Evolutionary conservation across 164 flowering plant genomes (phyloP), one percentile per base, ranked within the genome.

Genomic region (Annona cherimola): DNA sequence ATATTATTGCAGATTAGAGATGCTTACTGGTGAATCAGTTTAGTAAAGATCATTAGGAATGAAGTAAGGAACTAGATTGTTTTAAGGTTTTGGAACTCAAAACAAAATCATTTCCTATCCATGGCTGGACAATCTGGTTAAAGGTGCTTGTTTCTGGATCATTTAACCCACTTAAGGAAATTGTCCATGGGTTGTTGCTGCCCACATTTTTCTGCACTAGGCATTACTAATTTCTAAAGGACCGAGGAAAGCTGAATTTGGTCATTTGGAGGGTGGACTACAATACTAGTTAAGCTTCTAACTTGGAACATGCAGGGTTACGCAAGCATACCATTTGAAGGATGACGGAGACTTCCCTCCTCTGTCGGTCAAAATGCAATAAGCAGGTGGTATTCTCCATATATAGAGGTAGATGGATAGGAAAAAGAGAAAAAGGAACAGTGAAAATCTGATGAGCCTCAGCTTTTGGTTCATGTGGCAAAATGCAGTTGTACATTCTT

Each of bases 331-430:
- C 74, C 85, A 67, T 66, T 78, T 89, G 63, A 89, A 86, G 79
- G 86, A 89, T 69, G 88, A 88, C 64, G 86, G 79, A 11, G 93
- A 89, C 69, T 89, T 89, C 80, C 92, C 93, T 3, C 91, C 57
- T 50, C 14, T 50, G 57, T 50, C 57, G 4, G 45, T 41, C 46
- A 64, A 69, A 72, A 26, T 45, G 14, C 40, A 5, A 42, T 46
- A 50, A 2, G 57, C 26, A 45, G 67, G 69, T 11, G 40, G 54
- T 12, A 9, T 43, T 5, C 18, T 18, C 20, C 20, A 61, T 35
- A 72, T 65, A 50, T 71, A 46, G 68, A 65, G 67, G 69, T 45
- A 67, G 42, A 20, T 12, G 63, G 59, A 62, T 42, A 18, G 50
- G n/a, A 61, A 59, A 70, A 50, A 50, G 57, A 50, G 69, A 65